Conservation (phyloP, 1,284 basidiomycete genomes). For the Albatrellus sp. region DNA sequence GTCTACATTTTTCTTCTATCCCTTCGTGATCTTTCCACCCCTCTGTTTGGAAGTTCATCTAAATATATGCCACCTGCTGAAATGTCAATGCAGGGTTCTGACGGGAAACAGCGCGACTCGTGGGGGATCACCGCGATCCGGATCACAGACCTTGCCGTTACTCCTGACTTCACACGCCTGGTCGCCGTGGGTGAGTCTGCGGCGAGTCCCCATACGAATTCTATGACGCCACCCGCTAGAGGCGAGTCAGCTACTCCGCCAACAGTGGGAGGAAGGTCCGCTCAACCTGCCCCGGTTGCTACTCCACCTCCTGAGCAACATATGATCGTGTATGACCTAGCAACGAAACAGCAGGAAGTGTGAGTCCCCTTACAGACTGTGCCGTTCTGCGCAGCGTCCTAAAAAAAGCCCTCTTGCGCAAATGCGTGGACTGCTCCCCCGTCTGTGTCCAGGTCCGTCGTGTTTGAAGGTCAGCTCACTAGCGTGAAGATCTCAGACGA, state of each 20-base stretch:
- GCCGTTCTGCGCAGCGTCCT: not conserved
- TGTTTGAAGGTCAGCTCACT: conserved; percentile 69
- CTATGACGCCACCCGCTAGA: conserved; percentile 15
- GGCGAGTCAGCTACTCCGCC: conserved; percentile 22
- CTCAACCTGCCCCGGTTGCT: conserved; percentile 15
- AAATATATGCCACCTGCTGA: not conserved
- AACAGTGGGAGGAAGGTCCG: conserved; percentile 23
- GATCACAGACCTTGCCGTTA: conserved; percentile 78
- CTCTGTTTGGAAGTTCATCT: not conserved
- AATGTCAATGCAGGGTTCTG: conserved; percentile 40
- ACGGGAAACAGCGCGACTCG: conserved; percentile 57
- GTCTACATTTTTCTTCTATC: conserved; percentile 2
- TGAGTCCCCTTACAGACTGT: conserved; percentile 26
- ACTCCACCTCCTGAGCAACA: conserved; percentile 39
- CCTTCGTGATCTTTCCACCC: not conserved
- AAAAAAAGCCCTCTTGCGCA: conserved; percentile 4
- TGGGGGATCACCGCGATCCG: conserved; percentile 76
- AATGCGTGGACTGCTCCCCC: not conserved
- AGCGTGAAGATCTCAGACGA: conserved; percentile 83
- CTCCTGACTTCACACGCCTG: conserved; percentile 75
- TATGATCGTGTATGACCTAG: conserved; percentile 67
- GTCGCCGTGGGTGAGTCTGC: conserved; percentile 72
- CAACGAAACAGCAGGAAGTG: conserved; percentile 50
- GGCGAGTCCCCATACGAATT: conserved; percentile 7
- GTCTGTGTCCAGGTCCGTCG: conserved; percentile 37